These are phyloP conservation scores for Rhynchospora tenuis DNA, from an alignment of 176 grass and related monocot genomes.

Conservation along the genomic window DNA sequence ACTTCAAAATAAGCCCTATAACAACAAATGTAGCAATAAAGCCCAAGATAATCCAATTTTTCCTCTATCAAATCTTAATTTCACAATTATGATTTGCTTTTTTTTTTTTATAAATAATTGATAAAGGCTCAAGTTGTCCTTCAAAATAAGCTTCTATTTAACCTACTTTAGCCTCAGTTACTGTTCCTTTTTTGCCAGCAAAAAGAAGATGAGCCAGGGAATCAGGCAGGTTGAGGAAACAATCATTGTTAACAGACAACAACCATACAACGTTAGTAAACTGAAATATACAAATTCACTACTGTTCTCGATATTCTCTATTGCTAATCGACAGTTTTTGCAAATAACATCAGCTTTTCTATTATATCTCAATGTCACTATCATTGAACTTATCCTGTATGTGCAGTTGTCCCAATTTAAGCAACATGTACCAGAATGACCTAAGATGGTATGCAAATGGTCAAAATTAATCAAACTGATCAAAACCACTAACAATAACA, in stretches of 20 bases:
- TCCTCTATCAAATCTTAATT: not conserved
- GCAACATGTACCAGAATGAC: not conserved
- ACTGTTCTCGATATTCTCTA: not conserved
- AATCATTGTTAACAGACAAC: not conserved
- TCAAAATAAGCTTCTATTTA: not conserved
- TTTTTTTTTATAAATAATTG: not conserved
- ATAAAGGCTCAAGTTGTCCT: not conserved
- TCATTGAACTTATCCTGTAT: not conserved
- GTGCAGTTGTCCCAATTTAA: not conserved
- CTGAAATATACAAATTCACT: not conserved
- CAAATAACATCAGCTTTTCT: not conserved
- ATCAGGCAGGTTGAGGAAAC: not conserved
- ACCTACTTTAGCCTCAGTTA: not conserved
- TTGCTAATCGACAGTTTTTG: not conserved
- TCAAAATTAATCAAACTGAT: not conserved
- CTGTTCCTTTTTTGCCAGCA: not conserved
- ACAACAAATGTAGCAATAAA: not conserved
- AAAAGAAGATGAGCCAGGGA: not conserved
- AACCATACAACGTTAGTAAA: not conserved
- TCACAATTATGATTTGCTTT: not conserved
- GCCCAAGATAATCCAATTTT: not conserved
- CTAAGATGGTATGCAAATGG: not conserved
- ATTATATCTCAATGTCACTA: not conserved
- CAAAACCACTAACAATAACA: not conserved
- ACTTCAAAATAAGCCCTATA: not conserved